Evolutionary conservation across 192 early-diverging fungal genomes (phyloP).

Genomic region (Allomyces macrogynus): DNA sequence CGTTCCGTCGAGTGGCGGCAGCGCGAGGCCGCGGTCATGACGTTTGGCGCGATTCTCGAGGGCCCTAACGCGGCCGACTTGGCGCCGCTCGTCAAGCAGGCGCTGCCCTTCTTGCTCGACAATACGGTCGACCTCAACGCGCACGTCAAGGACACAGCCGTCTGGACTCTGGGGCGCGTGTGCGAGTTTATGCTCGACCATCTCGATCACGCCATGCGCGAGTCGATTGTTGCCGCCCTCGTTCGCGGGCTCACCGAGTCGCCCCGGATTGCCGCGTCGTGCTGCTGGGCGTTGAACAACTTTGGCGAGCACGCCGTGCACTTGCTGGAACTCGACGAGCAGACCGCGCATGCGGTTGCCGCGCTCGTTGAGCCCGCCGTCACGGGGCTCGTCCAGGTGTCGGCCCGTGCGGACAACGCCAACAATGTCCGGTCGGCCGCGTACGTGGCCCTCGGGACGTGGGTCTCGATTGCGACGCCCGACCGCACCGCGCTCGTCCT

Average conservation of each 20-base stretch:
- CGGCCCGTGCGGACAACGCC: constrained; percentile 51
- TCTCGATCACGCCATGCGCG: constrained; percentile 6
- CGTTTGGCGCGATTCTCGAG: constrained; percentile 94
- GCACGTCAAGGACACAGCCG: constrained; percentile 90
- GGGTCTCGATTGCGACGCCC: constrained; percentile 48
- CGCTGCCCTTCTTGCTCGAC: constrained; percentile 68
- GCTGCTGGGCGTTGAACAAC: constrained; percentile 90
- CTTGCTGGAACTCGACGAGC: constrained; percentile 63
- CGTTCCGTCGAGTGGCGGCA: constrained; percentile 71
- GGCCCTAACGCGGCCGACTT: constrained; percentile 53
- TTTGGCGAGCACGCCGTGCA: constrained; percentile 73
- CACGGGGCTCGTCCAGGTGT: constrained; percentile 39
- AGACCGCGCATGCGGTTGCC: constrained; percentile 3
- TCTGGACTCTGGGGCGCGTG: constrained; percentile 96
- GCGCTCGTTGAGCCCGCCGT: too few relatives aligned
- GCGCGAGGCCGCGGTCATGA: constrained; percentile 93
- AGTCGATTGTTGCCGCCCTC: constrained; percentile 56
- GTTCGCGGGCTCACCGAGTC: constrained; percentile 65
- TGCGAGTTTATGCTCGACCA: constrained; percentile 46
- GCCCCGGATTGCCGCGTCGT: constrained; percentile 79
- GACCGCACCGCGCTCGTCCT: constrained; percentile 60
- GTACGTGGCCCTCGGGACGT: constrained; percentile 78
- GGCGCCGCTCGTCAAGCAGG: constrained; percentile 53
- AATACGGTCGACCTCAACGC: constrained; percentile 71
- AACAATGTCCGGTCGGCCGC: constrained; percentile 74